These are phyloP conservation scores for Suhomyces bribrorum DNA, from an alignment of 1,139 yeast species.

Conservation along the genomic window DNA sequence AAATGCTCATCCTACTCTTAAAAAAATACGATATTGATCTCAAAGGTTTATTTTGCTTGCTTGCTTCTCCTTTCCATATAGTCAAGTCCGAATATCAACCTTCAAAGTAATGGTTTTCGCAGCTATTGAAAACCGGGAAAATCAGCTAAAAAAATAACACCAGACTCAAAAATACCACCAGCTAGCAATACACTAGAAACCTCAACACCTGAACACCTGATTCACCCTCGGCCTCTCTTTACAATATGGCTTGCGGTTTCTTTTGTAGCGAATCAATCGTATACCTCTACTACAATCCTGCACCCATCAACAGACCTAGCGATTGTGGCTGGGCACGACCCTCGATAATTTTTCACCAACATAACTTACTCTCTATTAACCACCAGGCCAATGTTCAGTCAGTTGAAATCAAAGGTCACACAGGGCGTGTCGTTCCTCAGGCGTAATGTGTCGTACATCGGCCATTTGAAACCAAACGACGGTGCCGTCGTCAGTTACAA, in stretches of 20 bases:
- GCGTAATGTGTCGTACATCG: conserved; percentile 30
- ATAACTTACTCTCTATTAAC: conserved; percentile 2
- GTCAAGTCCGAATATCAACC: no score
- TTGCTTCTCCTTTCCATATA: no score
- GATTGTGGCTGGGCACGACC: conserved; percentile 8
- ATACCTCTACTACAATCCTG: neutral
- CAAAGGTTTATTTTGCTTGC: conserved; percentile 90
- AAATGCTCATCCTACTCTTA: conserved; percentile 39
- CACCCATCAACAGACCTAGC: neutral
- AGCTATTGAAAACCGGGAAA: no score
- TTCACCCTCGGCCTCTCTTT: no score
- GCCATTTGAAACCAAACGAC: conserved; percentile 40
- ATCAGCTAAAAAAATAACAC: no score
- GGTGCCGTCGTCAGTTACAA: conserved; percentile 51
- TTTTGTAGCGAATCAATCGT: neutral
- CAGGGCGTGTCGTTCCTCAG: conserved; percentile 8
- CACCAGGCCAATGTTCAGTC: conserved; percentile 9
- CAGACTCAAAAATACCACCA: no score
- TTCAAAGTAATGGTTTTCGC: no score
- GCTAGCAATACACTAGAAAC: no score
- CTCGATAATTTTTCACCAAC: conserved; percentile 10
- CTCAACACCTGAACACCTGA: no score
- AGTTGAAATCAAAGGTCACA: conserved; percentile 8
- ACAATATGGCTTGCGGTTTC: no score
- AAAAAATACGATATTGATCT: conserved; percentile 87